Base-by-base conservation (phyloP, 1,284 basidiomycete species). In the Sporisorium exsertum region DNA sequence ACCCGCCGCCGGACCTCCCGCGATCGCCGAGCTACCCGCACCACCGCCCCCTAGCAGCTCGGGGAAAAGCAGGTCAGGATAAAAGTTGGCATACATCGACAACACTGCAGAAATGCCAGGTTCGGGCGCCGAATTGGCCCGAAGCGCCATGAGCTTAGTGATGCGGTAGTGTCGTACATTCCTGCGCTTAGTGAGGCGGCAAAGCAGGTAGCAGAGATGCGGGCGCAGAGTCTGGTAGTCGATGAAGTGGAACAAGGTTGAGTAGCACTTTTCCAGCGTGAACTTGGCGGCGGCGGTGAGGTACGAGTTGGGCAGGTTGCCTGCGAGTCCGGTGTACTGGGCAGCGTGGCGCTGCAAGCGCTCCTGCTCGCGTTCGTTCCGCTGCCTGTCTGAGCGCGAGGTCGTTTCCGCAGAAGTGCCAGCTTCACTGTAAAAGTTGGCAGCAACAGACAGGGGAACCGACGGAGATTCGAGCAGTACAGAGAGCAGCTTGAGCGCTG, bases 161-260 rank as follows among this genome's bases (percentile, higher is more conserved):
- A 80, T 78, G 16, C 78, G 50, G 57, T 80, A 78, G n/a, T 75
- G 72, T 24, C 71, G 65, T 12, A 80, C 76, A 50, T 80, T 72
- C 49, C 67, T 56, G 15, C 78, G 61, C 45, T 68, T 67, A 2
- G 77, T 78, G 16, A 77, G 49, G 3, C 74, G 50, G 58, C 77
- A 77, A 13, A 80, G 68, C 10, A 80, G 40, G 45, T 80, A 74
- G 60, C 77, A 80, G 18, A 80, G 59, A 8, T 75, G 62, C 0
- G 78, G 77, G 4, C 79, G 71, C 22, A 76, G 32, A 9, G 71
- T 51, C 45, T 74, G 63, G 42, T 80, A 81, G 47, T 81, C 79
- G 33, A 81, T 54, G 45, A 49, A 80, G 40, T 81, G 79, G 57
- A 81, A 81, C 7, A 81, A 49, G 15, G 78, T 68, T 42, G 74